A percentile compares a stretch with the other conserved stretches of the same genome.
Conservation (phyloP, 345 rosid genomes). For the Physaria fendleri region DNA sequence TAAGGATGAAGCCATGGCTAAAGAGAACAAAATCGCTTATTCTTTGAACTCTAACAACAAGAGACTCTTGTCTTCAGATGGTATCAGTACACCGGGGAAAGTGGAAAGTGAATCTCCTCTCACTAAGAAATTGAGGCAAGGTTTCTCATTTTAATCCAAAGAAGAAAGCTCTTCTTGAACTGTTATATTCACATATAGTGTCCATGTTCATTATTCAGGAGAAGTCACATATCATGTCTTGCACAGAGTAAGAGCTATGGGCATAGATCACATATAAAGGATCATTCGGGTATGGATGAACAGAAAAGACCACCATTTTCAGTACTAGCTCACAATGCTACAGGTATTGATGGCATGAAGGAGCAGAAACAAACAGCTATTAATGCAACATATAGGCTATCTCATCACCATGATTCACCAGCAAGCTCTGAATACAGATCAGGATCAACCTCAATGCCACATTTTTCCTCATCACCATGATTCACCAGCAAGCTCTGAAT, state of each 20-base stretch:
- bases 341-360: conserved; percentile 17
- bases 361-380: conserved; percentile 25
- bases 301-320: conserved; percentile 60
- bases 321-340: conserved; percentile 47
- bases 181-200: neutral
- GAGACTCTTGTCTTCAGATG: conserved; percentile 48
- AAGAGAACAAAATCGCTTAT: conserved; percentile 51
- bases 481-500: conserved; percentile 88
- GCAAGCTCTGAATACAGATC: conserved; percentile 87
- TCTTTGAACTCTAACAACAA: conserved; percentile 59
- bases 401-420: conserved; percentile 74
- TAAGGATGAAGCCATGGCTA: conserved; percentile 82
- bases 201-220: conserved; percentile 37
- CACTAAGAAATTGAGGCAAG: conserved; percentile 54
- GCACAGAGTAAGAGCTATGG: conserved; percentile 37
- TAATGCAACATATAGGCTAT: conserved; percentile 46
- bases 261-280: conserved; percentile 46
- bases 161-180: conserved; percentile 3
- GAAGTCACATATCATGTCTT: conserved; percentile 50
- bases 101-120: conserved; percentile 37
- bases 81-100: conserved; percentile 35
- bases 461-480: conserved; percentile 65
- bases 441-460: conserved; percentile 58
- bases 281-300: conserved; percentile 36
- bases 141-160: neutral